Conservation (phyloP, 495 filamentous ascomycete genomes). For the Acidomyces sp. region DNA sequence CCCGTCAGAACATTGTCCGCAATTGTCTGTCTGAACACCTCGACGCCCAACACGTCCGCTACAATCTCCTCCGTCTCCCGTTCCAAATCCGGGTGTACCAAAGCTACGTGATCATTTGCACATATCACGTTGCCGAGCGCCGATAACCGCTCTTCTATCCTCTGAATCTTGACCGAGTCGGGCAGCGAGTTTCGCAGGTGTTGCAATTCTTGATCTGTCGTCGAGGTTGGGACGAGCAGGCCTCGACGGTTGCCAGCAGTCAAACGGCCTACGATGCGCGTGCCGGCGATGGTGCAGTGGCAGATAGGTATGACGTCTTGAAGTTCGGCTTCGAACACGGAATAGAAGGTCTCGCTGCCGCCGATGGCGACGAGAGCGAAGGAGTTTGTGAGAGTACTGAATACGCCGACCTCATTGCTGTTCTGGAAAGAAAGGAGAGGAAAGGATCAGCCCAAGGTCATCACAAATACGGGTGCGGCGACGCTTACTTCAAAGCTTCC, state of each 20-base stretch:
- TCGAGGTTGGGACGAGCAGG: conserved; percentile 86
- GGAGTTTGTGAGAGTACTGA: conserved; percentile 88
- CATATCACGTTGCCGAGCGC: conserved; percentile 96
- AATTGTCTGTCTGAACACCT: conserved; percentile 96
- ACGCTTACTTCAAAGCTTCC: conserved; percentile 79
- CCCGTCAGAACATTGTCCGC: conserved; percentile 94
- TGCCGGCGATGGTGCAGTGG: conserved; percentile 93
- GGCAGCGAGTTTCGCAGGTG: conserved; percentile 90
- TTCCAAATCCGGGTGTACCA: conserved; percentile 94
- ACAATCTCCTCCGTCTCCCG: conserved; percentile 57
- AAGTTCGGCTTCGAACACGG: conserved; percentile 90
- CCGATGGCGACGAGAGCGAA: conserved; percentile 88
- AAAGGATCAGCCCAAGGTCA: too few species aligned
- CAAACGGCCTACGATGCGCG: conserved; percentile 84
- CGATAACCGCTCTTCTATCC: conserved; percentile 93
- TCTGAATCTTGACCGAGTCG: conserved; percentile 77
- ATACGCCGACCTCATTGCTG: conserved; percentile 97
- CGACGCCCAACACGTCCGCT: conserved; percentile 90
- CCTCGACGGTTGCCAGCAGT: conserved; percentile 95
- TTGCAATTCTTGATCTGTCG: conserved; percentile 95
- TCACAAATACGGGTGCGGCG: too few species aligned
- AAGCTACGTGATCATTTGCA: conserved; percentile 87
- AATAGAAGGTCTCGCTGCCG: conserved; percentile 97
- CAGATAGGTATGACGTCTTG: conserved; percentile 97
- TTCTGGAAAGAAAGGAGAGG: too few species aligned